Evolutionary conservation across 257 asterid genomes (phyloP).

Genomic region (Hygrophila difformis): DNA sequence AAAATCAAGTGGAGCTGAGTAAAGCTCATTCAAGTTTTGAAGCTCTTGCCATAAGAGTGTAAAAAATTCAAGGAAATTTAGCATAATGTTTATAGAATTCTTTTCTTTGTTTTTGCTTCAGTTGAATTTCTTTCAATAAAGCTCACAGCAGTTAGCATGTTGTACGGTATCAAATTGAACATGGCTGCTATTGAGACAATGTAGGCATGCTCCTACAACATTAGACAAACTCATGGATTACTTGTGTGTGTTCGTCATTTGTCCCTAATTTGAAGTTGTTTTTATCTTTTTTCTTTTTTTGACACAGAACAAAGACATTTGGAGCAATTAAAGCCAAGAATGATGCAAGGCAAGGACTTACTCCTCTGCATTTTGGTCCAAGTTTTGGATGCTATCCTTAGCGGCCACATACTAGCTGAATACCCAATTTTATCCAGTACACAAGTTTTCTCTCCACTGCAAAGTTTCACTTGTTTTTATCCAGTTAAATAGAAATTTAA

Average conservation of each 20-base stretch:
- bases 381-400: conserved; percentile 35
- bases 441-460: background rate
- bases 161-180: conserved; percentile 50
- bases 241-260: too few relatives aligned
- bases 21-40: too few relatives aligned
- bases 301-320: conserved; percentile 52
- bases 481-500: too few relatives aligned
- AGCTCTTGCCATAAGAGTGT: too few relatives aligned
- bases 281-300: too few relatives aligned
- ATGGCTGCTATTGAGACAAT: conserved; percentile 35
- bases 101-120: background rate
- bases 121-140: conserved; percentile 77
- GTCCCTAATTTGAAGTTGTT: too few relatives aligned
- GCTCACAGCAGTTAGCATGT: conserved; percentile 75
- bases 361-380: conserved; percentile 29
- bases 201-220: conserved; percentile 32
- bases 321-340: conserved; percentile 50
- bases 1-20: conserved; percentile 88
- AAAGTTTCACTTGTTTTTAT: too few relatives aligned
- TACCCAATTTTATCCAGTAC: conserved; percentile 15
- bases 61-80: too few relatives aligned
- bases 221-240: background rate
- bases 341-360: conserved; percentile 28
- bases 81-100: conserved; percentile 1
- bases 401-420: conserved; percentile 37